Base-by-base conservation (phyloP, 2,329 filamentous ascomycete species). In the Trichoderma sp. region DNA sequence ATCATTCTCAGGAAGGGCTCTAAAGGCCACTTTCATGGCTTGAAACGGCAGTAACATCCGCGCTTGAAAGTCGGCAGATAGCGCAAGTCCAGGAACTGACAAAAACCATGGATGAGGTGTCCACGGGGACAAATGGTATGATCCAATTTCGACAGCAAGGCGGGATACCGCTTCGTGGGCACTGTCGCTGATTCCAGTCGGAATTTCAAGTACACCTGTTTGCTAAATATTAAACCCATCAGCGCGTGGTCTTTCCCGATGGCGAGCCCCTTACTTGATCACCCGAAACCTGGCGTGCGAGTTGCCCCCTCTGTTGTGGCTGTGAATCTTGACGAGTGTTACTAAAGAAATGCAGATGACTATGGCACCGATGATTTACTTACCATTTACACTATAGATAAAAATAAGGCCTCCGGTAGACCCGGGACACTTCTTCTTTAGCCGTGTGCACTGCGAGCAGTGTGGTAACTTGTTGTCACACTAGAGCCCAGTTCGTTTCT, bases 401-500 rank as follows among this genome's bases (percentile, higher is more conserved):
- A 67, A 67, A 52, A 67, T 67, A 25, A 67, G 65, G 8, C 65
- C 65, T 39, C 45, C 25, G 1, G 56, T 42, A 9, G 65, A 22
- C 17, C 65, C 65, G 13, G 57, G 65, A 29, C 65, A 67, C 17
- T 25, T 50, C 35, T 56, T 61, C n/a, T 42, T 52, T 7, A 63
- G 17, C n/a, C 57, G 57, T 25, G 37, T 53, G 35, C 65, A 67
- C 48, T 37, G 56, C 22, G 65, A 39, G 32, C 58, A 67, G 34
- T 67, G 35, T 17, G 58, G 65, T 13, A 35, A n/a, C 25, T 64
- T 64, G 25, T 56, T 67, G 17, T 67, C 65, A 50, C 65, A 67
- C 65, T 67, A 32, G n/a, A 37, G 0, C 17, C 15, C 29, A 22
- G 13, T 48, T 29, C 50, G 52, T 39, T 37, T 9, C 35, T 12